Base-by-base conservation (phyloP, 164 flowering plant species). In the Magnolia changhungtana region DNA sequence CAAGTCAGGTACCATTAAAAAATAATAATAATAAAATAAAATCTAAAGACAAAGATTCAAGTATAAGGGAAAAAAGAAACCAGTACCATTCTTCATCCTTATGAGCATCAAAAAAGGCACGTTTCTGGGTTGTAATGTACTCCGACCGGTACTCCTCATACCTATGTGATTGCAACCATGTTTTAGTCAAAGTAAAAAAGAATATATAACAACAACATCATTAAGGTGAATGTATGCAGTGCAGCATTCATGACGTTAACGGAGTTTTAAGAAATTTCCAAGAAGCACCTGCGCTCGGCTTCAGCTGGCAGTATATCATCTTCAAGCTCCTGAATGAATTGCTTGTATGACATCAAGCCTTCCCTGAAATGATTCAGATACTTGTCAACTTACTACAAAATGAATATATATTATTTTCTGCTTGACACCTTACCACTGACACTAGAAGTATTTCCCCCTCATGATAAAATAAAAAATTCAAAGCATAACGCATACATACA, bases 261-360 rank as follows among this genome's bases (percentile, higher is more conserved):
- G 7, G 69, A 71, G 23, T 45, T 24, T 6, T 49, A 52, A 37
- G 13, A 74, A 37, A 59, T 19, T 27, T 63, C 19, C 18, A 9
- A 63, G 65, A 52, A 58, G 19, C 83, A 96, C 98, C 99, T 93
- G 82, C 95, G 93, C 77, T 96, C 99, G 63, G 98, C 99, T 86
- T 94, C 99, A 83, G 95, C 80, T 52, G 99, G 99, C n/a, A 93
- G 78, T 74, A 96, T 83, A 83, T 96, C 99, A 89, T 96, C 99
- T 87, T 96, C 99, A 84, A 96, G 93, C 87, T 96, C 98, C 81
- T 94, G 98, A 78, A 96, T 96, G 76, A 96, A 96, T 81, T 93
- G 99, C 85, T 96, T 96, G 81, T 96, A 96, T 31, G 98, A 89
- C 99, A 94, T 96, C 87, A 96, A 86, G 50, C 99, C 99, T 83